A percentile compares a stretch with the other conserved stretches of the same genome.
These are phyloP conservation scores for Waltiozyma sp. DNA, from an alignment of 1,139 yeast genomes.

Conservation along the genomic window DNA sequence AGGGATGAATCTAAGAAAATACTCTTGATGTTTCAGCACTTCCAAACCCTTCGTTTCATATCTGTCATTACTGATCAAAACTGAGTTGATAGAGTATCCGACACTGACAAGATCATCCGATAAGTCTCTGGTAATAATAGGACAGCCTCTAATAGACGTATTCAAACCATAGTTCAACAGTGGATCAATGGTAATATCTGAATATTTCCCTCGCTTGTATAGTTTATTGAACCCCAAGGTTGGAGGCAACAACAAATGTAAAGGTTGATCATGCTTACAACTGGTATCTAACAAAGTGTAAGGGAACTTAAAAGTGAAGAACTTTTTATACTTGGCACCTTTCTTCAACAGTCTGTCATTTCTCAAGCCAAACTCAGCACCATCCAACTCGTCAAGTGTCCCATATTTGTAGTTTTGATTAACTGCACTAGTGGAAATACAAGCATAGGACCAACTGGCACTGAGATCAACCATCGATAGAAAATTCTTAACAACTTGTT, in stretches of 20 bases:
- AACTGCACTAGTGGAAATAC: slow-evolving; percentile 25
- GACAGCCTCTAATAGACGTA: slow-evolving; percentile 26
- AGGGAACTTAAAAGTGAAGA: slow-evolving; percentile 56
- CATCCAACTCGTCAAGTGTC: slow-evolving; percentile 34
- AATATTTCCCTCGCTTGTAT: slow-evolving; percentile 21
- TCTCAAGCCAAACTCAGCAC: slow-evolving; percentile 40
- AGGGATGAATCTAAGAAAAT: slow-evolving; percentile 25
- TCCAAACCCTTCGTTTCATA: slow-evolving; percentile 2
- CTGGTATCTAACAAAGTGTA: slow-evolving; percentile 42
- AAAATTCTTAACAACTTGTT: slow-evolving; percentile 25
- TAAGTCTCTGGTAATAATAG: slow-evolving; percentile 26
- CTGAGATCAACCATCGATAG: slow-evolving; percentile 32
- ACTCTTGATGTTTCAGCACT: slow-evolving; percentile 14
- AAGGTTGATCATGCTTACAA: slow-evolving; percentile 41
- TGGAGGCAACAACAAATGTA: slow-evolving; percentile 55
- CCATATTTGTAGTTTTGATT: slow-evolving; percentile 39
- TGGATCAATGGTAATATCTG: slow-evolving; percentile 20
- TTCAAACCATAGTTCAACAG: slow-evolving; percentile 30
- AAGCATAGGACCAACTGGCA: slow-evolving; percentile 31
- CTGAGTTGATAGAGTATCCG: slow-evolving; percentile 20
- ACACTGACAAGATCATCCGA: slow-evolving; percentile 20
- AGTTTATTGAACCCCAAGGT: slow-evolving; percentile 48
- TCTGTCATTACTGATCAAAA: slow-evolving; percentile 8
- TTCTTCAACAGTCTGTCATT: slow-evolving; percentile 41
- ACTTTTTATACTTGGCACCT: slow-evolving; percentile 43